Base-by-base conservation (phyloP, 176 grass and related monocot species). In the Ensete ventricosum region DNA sequence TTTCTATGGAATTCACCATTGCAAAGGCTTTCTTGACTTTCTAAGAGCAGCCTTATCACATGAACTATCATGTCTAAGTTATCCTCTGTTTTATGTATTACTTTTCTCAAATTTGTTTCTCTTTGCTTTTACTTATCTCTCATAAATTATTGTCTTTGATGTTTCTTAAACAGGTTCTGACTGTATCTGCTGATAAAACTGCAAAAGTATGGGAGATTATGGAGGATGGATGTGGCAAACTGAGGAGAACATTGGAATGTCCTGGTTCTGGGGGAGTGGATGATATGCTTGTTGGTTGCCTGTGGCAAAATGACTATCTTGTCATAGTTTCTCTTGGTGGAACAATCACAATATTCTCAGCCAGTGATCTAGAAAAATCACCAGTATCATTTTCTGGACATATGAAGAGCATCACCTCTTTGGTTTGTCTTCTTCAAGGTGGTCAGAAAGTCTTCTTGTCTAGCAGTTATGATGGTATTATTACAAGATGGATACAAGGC, bases 171-270 rank as follows among this genome's bases (percentile, higher is more conserved):
- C 24, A 99, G 95, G 90, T 99, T 67, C 77, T 99, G 52, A 99
- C 95, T 25, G 95, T 99, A 79, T 99, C 95, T 64, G 95, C 95
- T 67, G 95, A 99, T 76, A 99, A 99, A 87, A 91, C 88, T 77
- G 95, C 95, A 0, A 99, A 94, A 99, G 63, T 99, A 76, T 99
- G 95, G 95, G 95, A 94, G 74, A 94, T 99, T 58, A 71, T 73
- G 74, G 95, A 93, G 70, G 90, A 91, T 48, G 90, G 78, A 68
- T 84, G 80, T 87, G 95, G 90, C 49, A 91, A 87, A 69, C 43
- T 93, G 75, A 87, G 85, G 53, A 91, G 81, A 89, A 94, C 88
- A 75, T 79, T 98, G 80, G 83, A 54, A 81, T 84, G 78, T 67
- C 43, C 78, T 87, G 90, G 90, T 71, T 89, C 76, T 55, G 95